phyloP scores from a whole-genome alignment of 139 green algal genomes.

The Coelastrella sp. region DNA sequence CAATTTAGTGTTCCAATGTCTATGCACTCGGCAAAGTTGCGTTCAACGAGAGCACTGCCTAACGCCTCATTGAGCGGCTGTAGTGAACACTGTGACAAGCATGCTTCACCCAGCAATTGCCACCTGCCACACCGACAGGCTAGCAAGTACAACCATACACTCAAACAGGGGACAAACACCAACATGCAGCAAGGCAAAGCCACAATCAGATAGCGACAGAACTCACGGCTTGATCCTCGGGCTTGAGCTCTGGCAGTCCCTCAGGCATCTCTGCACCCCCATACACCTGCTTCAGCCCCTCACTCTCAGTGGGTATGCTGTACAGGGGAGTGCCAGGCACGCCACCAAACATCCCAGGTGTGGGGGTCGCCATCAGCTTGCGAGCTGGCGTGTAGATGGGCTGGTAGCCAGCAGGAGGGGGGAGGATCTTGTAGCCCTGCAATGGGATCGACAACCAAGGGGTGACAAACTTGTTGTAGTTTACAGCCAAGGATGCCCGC shows the following conservation, averaged over 20 bases:
- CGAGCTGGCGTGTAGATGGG: constrained; percentile 95
- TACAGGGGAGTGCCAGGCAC: constrained; percentile 84
- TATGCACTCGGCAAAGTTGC: no score
- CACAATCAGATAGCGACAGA: not conserved
- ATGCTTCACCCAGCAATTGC: no score
- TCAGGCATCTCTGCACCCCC: constrained; percentile 64
- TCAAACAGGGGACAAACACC: no score
- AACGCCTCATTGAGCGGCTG: no score
- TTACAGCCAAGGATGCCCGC: no score
- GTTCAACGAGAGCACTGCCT: no score
- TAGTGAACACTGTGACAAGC: no score
- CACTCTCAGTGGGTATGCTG: constrained; percentile 90
- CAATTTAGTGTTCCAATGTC: no score
- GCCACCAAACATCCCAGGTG: constrained; percentile 72
- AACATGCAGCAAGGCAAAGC: not conserved
- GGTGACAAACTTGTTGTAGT: not conserved
- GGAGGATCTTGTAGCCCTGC: constrained; percentile 75
- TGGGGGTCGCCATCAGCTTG: constrained; percentile 95
- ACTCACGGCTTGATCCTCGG: constrained; percentile 88
- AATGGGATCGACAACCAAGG: not conserved
- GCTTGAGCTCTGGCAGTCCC: constrained; percentile 97
- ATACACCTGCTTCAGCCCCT: constrained; percentile 74
- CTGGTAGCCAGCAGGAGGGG: constrained; percentile 88
- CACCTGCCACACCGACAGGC: no score
- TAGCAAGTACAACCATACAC: no score